phyloP scores from a whole-genome alignment of 805 yeast species.

The Sugiyamaella boreocaroliniensis region DNA sequence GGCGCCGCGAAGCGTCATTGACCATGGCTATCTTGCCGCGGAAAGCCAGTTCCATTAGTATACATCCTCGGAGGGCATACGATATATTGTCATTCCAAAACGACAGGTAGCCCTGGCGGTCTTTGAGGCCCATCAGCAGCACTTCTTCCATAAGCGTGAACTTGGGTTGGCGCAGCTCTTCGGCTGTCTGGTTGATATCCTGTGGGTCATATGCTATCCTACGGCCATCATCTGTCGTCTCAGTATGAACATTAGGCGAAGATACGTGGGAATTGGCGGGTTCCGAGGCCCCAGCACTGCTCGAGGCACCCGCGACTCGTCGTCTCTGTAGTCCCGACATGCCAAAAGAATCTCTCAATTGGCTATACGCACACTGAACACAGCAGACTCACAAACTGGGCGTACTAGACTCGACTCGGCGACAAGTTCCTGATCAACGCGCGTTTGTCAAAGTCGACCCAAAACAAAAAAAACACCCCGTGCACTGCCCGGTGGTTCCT shows the following conservation, averaged over 20 bases:
- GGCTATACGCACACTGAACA: too few species aligned
- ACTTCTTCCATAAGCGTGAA: conserved; percentile 97
- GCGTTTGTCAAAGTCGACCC: too few species aligned
- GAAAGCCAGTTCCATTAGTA: conserved; percentile 83
- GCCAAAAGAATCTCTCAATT: too few species aligned
- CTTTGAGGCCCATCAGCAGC: conserved; percentile 83
- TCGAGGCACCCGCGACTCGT: conserved; percentile 21
- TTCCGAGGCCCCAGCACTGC: conserved; percentile 1
- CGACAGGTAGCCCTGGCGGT: conserved; percentile 90
- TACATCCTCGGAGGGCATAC: conserved; percentile 92
- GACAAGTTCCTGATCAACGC: too few species aligned
- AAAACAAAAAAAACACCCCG: background rate
- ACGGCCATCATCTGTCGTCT: conserved; percentile 31
- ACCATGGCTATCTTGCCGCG: conserved; percentile 83
- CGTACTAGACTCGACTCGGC: too few species aligned
- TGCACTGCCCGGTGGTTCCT: background rate
- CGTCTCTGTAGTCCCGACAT: conserved; percentile 23
- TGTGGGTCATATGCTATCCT: conserved; percentile 78
- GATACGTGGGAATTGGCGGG: background rate
- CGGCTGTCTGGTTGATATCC: conserved; percentile 44
- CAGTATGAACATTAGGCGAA: background rate
- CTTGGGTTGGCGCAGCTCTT: conserved; percentile 52
- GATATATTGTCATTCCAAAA: conserved; percentile 98
- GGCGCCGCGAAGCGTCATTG: conserved; percentile 84
- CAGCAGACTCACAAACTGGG: too few species aligned